Conservation (phyloP, 1,284 basidiomycete species). For the Porogramme epimiltina region DNA sequence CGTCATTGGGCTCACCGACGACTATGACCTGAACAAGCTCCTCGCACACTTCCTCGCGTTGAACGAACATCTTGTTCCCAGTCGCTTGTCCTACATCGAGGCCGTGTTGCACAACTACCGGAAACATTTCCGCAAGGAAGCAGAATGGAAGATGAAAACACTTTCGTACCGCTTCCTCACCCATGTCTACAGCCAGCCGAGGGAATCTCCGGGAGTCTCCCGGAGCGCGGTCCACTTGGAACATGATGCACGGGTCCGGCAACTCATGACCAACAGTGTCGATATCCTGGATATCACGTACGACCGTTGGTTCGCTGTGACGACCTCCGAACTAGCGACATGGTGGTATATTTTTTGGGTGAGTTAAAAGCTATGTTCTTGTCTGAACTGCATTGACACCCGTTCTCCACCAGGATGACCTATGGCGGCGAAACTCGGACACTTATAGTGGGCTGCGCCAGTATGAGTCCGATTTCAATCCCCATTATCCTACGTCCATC, state of each 20-base stretch:
- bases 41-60: constrained; percentile 68
- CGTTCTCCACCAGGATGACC: constrained; percentile 55
- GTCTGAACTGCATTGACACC: not conserved
- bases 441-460: constrained; percentile 50
- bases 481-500: constrained; percentile 73
- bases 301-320: constrained; percentile 58
- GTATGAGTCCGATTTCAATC: constrained; percentile 67
- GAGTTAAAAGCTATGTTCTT: constrained; percentile 26
- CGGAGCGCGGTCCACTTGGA: constrained; percentile 52
- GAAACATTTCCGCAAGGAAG: constrained; percentile 50
- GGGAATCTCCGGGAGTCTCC: constrained; percentile 46
- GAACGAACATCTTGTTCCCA: constrained; percentile 57
- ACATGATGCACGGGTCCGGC: constrained; percentile 54
- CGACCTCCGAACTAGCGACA: constrained; percentile 51
- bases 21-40: constrained; percentile 63
- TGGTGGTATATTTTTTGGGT: constrained; percentile 90
- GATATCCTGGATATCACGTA: constrained; percentile 56
- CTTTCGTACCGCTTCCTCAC: constrained; percentile 73
- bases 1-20: constrained; percentile 67
- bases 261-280: constrained; percentile 52
- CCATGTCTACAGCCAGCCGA: constrained; percentile 60
- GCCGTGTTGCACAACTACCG: constrained; percentile 57
- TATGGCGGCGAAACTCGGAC: constrained; percentile 69
- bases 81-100: constrained; percentile 49
- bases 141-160: constrained; percentile 53